Base-by-base conservation (phyloP, 306 rosid species). In the Malus sieversii region DNA sequence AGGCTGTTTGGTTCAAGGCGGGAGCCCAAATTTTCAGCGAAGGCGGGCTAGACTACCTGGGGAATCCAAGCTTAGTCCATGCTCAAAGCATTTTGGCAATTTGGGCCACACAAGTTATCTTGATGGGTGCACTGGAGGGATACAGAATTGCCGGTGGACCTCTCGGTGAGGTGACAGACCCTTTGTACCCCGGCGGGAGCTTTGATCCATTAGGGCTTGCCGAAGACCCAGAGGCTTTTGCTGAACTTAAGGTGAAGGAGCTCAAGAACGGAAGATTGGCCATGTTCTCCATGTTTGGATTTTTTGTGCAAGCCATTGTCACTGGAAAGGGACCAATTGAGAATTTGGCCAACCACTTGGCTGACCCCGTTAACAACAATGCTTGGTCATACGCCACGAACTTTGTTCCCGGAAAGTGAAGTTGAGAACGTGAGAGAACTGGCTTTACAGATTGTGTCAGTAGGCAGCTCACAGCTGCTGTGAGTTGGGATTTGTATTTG, bases 1-100 rank as follows among this genome's bases (percentile, higher is more conserved):
- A 84, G 15, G 87, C 85, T 1, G 80, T 80, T 1, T 84, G 87
- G 85, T 84, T 84, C 78, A 84, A 81, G 62, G 87, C 85, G 0
- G 85, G 81, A 2, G 68, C 85, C 3, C 87, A 84, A 5, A 84
- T 84, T 22, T 84, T 84, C 70, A 74, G 80, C 5, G 87, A 84
- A 23, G 83, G 87, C 3, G 78, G 85, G 5, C 82, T 81, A 0
- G 87, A 84, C 51, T 84, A 84, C 70, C 70, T 84, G 82, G 84
- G 80, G 16, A 81, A 81, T 73, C 80, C 80, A 4, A 76, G 73
- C 73, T 40, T 81, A 23, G 69, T 81, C 48, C 84, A 81, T 27
- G 84, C 84, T 0, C 84, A 76, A 22, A 81, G 84, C 74, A 81
- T 81, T 76, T 55, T 81, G 45, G 84, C 84, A 0, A 81, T 81